Evolutionary conservation across 2,329 filamentous ascomycete genomes (phyloP).

Genomic region (Trichoderma pleuroti): DNA sequence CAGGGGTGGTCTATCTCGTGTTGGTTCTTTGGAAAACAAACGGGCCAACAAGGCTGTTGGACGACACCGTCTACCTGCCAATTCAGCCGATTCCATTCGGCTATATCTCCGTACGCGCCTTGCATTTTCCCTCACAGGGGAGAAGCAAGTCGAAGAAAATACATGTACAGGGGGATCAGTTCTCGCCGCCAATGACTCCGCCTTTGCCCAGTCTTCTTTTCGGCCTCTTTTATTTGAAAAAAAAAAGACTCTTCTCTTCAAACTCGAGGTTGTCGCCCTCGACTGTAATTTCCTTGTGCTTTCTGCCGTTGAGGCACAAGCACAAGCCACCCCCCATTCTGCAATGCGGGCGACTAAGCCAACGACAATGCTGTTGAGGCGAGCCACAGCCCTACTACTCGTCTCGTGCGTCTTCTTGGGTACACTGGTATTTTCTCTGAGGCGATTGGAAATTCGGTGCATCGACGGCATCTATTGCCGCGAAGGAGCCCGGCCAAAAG

Average conservation of each 20-base stretch:
- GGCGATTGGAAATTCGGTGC: constrained; percentile 30
- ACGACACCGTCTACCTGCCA: not conserved
- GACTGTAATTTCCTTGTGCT: not conserved
- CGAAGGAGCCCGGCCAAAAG: not conserved
- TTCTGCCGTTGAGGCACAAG: not conserved
- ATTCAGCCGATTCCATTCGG: not conserved
- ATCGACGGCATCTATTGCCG: not conserved
- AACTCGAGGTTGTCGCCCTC: not conserved
- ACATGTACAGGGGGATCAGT: not conserved
- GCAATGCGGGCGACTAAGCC: not conserved
- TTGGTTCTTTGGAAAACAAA: not conserved
- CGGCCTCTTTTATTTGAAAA: not conserved
- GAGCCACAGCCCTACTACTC: constrained; percentile 27
- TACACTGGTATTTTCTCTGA: constrained; percentile 34
- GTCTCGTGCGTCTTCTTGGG: constrained; percentile 29
- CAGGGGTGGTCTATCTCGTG: not conserved
- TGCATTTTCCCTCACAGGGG: too few relatives aligned
- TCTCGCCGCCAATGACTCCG: not conserved
- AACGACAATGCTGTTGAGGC: constrained; percentile 31
- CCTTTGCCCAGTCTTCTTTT: not conserved
- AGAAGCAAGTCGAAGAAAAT: not conserved
- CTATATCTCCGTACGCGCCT: too few relatives aligned
- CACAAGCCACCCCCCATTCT: not conserved
- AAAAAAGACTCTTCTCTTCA: not conserved
- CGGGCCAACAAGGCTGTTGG: not conserved